A percentile compares a stretch with the other conserved stretches of the same genome.
phyloP scores from a whole-genome alignment of 2,329 filamentous ascomycete species.

The Aspergillus pseudotamarii region DNA sequence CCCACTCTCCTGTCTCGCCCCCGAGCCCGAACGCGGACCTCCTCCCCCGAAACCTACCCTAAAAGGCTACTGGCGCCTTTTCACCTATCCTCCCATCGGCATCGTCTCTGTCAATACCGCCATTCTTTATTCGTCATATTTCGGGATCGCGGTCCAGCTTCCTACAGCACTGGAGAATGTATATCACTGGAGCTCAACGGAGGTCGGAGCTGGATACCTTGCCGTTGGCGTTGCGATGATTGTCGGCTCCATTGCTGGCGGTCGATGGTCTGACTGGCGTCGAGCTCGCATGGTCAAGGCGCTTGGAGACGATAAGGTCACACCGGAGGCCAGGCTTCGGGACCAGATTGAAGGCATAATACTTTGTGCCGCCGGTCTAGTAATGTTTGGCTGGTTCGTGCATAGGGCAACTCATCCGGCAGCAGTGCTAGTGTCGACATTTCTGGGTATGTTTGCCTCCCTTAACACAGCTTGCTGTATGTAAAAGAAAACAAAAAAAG shows the following conservation, averaged over 20 bases:
- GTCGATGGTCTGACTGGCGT: background rate
- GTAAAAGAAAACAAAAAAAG: background rate
- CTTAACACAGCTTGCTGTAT: too few species aligned
- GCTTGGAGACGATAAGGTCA: background rate
- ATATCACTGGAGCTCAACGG: background rate
- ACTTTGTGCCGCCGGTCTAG: background rate
- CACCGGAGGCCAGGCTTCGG: background rate
- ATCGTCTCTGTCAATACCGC: conserved; percentile 39
- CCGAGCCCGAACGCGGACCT: conserved; percentile 22
- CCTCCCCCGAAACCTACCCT: conserved; percentile 33
- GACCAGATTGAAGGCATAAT: background rate
- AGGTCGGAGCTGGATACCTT: background rate
- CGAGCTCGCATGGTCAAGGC: background rate
- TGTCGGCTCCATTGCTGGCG: background rate
- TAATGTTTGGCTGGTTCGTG: background rate
- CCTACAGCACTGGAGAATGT: conserved; percentile 30
- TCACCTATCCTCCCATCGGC: conserved; percentile 37
- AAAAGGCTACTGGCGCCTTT: conserved; percentile 30
- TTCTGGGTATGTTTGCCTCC: background rate
- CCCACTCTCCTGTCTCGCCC: conserved; percentile 8
- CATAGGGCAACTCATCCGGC: background rate
- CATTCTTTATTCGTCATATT: conserved; percentile 22
- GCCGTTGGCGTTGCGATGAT: background rate
- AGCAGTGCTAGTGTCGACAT: background rate
- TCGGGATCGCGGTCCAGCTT: conserved; percentile 31